A percentile compares a stretch with the other conserved stretches of the same genome.
Evolutionary conservation across 352 stramenopile genomes (phyloP).

Genomic region (Poterioochromonas sp.): DNA sequence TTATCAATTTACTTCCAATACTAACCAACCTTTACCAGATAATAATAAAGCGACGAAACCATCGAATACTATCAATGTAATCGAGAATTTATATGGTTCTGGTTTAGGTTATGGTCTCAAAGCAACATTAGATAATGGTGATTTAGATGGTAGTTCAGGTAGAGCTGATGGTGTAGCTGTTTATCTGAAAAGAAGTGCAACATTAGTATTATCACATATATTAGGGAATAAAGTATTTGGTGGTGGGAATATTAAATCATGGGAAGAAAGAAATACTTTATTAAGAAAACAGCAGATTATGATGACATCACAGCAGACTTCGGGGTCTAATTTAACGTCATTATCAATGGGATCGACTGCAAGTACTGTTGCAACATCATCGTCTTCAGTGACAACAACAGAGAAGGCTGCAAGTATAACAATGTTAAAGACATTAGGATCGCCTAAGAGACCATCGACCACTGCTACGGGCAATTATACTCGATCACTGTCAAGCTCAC

Average conservation of each 20-base stretch:
- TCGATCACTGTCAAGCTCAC: no score
- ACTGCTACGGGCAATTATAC: no score
- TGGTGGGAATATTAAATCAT: background rate
- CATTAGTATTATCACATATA: constrained; percentile 34
- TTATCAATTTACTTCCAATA: constrained; percentile 26
- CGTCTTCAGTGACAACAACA: no score
- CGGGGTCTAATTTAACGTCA: background rate
- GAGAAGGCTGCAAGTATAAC: no score
- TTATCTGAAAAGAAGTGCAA: constrained; percentile 51
- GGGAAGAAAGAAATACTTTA: background rate
- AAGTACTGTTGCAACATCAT: background rate
- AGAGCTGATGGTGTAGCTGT: constrained; percentile 66
- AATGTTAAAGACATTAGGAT: no score
- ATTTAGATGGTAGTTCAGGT: constrained; percentile 47
- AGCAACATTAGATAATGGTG: constrained; percentile 64
- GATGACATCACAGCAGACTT: background rate
- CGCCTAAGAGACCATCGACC: no score
- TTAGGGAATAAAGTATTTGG: constrained; percentile 27
- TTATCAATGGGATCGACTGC: background rate
- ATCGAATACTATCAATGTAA: constrained; percentile 15
- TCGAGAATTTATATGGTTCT: constrained; percentile 54
- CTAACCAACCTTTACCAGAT: constrained; percentile 7
- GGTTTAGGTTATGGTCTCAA: constrained; percentile 66
- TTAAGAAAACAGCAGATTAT: constrained; percentile 1
- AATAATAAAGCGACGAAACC: constrained; percentile 31